A percentile compares a stretch with the other conserved stretches of the same genome.
phyloP scores from a whole-genome alignment of 2,329 filamentous ascomycete genomes.

The Pseudonectria foliicola region DNA sequence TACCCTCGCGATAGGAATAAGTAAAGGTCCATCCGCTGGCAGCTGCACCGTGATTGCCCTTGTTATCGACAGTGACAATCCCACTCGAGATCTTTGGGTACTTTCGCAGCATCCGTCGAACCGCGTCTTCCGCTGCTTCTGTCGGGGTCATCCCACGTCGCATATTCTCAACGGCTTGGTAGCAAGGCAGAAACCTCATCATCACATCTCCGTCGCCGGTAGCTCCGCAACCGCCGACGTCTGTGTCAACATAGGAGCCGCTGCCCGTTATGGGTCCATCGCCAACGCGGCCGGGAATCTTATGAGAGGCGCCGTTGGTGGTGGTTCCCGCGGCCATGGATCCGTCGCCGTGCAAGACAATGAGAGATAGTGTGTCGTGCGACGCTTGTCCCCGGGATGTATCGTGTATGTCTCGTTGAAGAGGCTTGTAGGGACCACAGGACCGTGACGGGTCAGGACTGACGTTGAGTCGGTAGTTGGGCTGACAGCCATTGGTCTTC shows the following conservation, averaged over 20 bases:
- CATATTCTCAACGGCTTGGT: slow-evolving; percentile 49
- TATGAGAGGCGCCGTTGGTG: slow-evolving; percentile 48
- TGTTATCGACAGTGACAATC: slow-evolving; percentile 42
- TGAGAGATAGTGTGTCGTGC: slow-evolving; percentile 50
- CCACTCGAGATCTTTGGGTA: slow-evolving; percentile 41
- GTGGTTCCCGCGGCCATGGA: slow-evolving; percentile 48
- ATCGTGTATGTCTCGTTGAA: slow-evolving; percentile 1
- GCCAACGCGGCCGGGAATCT: slow-evolving; percentile 48
- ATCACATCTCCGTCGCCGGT: slow-evolving; percentile 52
- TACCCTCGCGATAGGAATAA: slow-evolving; percentile 41
- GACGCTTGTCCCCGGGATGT: slow-evolving; percentile 18
- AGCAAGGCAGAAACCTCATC: slow-evolving; percentile 51
- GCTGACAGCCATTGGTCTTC: slow-evolving; percentile 37
- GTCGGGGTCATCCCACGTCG: slow-evolving; percentile 40
- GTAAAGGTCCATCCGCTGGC: slow-evolving; percentile 49
- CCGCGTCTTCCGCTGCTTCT: slow-evolving; percentile 44
- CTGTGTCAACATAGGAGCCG: slow-evolving; percentile 47
- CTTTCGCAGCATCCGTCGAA: slow-evolving; percentile 40
- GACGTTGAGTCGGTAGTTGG: slow-evolving; percentile 44
- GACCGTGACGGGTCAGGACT: slow-evolving; percentile 32
- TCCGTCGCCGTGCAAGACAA: slow-evolving; percentile 36
- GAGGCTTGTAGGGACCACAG: slow-evolving; percentile 42
- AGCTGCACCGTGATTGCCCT: slow-evolving; percentile 43
- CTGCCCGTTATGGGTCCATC: slow-evolving; percentile 49
- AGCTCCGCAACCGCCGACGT: slow-evolving; percentile 48